These are phyloP conservation scores for Picea glauca DNA, from an alignment of 75 land plant genomes.

Conservation along the genomic window DNA sequence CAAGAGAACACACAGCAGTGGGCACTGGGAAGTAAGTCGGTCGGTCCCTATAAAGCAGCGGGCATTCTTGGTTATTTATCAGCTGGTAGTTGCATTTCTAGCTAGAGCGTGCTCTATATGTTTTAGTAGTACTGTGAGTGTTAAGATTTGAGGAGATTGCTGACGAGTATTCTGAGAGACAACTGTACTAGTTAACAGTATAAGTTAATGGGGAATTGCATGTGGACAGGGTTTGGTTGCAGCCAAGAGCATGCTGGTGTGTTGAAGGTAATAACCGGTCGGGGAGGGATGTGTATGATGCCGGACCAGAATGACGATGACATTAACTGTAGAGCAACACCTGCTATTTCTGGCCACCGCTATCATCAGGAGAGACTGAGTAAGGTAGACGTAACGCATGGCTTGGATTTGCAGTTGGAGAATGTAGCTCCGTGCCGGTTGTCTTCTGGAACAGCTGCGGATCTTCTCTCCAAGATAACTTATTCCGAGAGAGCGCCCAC, in stretches of 20 bases:
- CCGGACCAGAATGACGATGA: background rate
- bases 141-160: background rate
- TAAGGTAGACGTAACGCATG: background rate
- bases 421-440: background rate
- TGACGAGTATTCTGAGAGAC: too few relatives aligned
- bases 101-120: background rate
- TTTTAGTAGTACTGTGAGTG: too few relatives aligned
- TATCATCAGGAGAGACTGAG: background rate
- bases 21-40: background rate
- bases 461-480: background rate
- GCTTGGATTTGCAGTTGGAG: slow-evolving; percentile 8
- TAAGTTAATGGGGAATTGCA: background rate
- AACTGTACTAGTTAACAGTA: background rate
- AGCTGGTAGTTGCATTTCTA: background rate
- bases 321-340: background rate
- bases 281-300: background rate
- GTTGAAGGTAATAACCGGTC: background rate
- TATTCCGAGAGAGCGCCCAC: background rate
- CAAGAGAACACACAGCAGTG: background rate
- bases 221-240: background rate
- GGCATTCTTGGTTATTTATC: background rate
- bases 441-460: slow-evolving; percentile 10
- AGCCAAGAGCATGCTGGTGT: background rate
- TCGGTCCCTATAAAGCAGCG: background rate
- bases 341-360: too few relatives aligned